Evolutionary conservation across 306 rosid genomes (phyloP).

Genomic region (Vigna angularis): DNA sequence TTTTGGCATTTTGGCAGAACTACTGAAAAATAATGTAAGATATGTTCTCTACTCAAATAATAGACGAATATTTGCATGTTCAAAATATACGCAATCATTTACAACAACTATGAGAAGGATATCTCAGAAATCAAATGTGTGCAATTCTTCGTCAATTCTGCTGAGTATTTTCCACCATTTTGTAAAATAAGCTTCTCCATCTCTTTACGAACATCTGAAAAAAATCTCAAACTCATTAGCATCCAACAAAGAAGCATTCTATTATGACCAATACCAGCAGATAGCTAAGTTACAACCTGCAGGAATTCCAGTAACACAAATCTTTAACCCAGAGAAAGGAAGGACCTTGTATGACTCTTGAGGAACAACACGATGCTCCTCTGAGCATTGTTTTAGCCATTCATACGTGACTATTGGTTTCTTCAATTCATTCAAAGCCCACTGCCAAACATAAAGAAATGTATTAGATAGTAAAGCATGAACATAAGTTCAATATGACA

Average conservation of each 20-base stretch:
- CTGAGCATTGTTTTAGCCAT: constrained; percentile 94
- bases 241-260: constrained; percentile 38
- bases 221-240: constrained; percentile 48
- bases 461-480: constrained; percentile 41
- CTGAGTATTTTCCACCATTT: constrained; percentile 93
- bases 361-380: constrained; percentile 90
- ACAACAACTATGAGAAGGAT: constrained; percentile 66
- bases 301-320: constrained; percentile 82
- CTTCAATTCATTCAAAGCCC: constrained; percentile 90
- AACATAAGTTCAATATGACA: constrained; percentile 12
- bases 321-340: constrained; percentile 88
- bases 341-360: constrained; percentile 88
- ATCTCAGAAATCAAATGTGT: constrained; percentile 91
- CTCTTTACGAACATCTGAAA: constrained; percentile 82
- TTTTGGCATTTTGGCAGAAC: background rate
- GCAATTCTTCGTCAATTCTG: constrained; percentile 83
- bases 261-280: constrained; percentile 43
- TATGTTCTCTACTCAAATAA: constrained; percentile 16
- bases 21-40: constrained; percentile 20
- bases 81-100: constrained; percentile 35
- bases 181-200: constrained; percentile 70
- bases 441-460: constrained; percentile 60
- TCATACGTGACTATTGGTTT: constrained; percentile 85
- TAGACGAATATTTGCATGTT: constrained; percentile 34
- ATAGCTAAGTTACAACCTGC: constrained; percentile 69